These are phyloP conservation scores for Metschnikowia chrysomelidarum DNA, from an alignment of 805 yeast species.

Conservation along the genomic window DNA sequence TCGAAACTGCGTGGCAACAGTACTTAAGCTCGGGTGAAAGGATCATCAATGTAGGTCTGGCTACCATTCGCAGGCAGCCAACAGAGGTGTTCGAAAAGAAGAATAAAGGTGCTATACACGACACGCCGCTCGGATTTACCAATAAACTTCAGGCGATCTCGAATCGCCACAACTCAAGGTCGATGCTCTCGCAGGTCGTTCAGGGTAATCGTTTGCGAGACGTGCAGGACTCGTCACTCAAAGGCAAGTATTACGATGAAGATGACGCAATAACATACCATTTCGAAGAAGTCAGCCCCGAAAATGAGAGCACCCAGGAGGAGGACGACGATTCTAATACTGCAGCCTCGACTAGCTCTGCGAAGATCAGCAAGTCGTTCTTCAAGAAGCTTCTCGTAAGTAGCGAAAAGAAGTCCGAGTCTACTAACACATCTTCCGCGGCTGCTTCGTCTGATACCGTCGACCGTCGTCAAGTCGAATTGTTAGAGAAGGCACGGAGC, in stretches of 20 bases:
- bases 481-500: conserved; percentile 38
- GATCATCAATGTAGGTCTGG: conserved; percentile 29
- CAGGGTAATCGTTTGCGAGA: conserved; percentile 26
- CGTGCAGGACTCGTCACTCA: conserved; percentile 6
- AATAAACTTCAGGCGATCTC: conserved; percentile 23
- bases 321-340: conserved; percentile 12
- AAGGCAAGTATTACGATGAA: conserved; percentile 7
- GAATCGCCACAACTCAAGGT: conserved; percentile 18
- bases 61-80: conserved; percentile 37
- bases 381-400: conserved; percentile 24
- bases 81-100: conserved; percentile 56
- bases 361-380: conserved; percentile 19
- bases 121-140: conserved; percentile 51
- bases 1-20: conserved; percentile 60
- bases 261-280: conserved; percentile 16
- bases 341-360: conserved; percentile 8
- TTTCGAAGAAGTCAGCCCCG: conserved; percentile 4
- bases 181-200: conserved; percentile 39
- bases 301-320: conserved; percentile 7
- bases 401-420: conserved; percentile 17
- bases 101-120: conserved; percentile 54
- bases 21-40: conserved; percentile 61
- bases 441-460: conserved; percentile 2
- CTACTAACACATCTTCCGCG: conserved; percentile 3
- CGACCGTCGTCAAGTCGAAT: conserved; percentile 5